Conservation (phyloP, 345 rosid species). For the Clausena lansium region DNA sequence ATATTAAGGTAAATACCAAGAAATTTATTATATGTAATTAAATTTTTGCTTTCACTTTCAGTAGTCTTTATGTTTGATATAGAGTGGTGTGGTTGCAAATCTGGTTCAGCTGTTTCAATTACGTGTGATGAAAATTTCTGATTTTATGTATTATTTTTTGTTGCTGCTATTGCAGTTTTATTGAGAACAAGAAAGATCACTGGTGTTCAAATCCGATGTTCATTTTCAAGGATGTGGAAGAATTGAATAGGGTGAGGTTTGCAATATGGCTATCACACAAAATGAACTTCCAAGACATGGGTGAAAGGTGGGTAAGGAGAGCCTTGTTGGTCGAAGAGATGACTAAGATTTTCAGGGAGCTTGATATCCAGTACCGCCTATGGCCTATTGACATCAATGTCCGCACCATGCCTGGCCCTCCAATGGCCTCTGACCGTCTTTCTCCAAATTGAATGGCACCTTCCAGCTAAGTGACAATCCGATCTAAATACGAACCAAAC, state of each 20-base stretch:
- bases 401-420: conserved; percentile 41
- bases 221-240: conserved; percentile 56
- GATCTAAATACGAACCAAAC: not conserved
- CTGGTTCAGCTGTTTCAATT: not conserved
- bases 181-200: conserved; percentile 72
- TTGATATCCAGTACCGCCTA: conserved; percentile 68
- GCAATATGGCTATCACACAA: conserved; percentile 69
- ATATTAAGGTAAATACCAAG: conserved; percentile 14
- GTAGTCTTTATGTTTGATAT: not conserved
- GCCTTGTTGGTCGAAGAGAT: conserved; percentile 66
- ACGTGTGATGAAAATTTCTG: not conserved
- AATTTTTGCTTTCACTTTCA: not conserved
- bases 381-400: conserved; percentile 64
- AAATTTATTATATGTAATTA: not conserved
- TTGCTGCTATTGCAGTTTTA: conserved; percentile 36
- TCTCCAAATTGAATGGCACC: conserved; percentile 33
- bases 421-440: conserved; percentile 28
- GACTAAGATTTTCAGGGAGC: conserved; percentile 60
- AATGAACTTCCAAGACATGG: conserved; percentile 86
- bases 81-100: not conserved
- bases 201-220: conserved; percentile 68
- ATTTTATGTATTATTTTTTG: not conserved
- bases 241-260: conserved; percentile 51
- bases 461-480: conserved; percentile 4
- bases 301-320: conserved; percentile 62